Conservation (phyloP, 768 basidiomycete genomes). For the Clavulina sp. region DNA sequence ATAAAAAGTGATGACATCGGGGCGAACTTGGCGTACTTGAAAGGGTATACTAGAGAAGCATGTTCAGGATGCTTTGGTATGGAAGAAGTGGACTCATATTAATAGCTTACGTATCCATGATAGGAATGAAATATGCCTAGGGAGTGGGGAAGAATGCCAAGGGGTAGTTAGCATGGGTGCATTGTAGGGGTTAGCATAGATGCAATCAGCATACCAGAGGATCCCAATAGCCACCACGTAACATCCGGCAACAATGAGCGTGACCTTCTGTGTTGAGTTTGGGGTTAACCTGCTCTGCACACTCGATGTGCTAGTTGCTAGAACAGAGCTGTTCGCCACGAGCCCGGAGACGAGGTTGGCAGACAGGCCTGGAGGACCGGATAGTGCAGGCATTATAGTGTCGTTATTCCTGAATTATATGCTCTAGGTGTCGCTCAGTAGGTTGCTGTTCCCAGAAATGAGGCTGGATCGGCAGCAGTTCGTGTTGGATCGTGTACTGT, state of each 20-base stretch:
- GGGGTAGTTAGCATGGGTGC: neutral
- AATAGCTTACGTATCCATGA: conserved; percentile 56
- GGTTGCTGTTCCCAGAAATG: too few species aligned
- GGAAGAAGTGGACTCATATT: neutral
- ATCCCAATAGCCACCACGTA: conserved; percentile 65
- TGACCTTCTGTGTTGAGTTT: conserved; percentile 24
- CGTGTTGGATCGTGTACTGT: too few species aligned
- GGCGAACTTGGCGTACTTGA: conserved; percentile 46
- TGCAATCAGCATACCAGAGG: conserved; percentile 56
- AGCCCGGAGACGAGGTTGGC: too few species aligned
- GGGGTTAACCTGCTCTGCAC: neutral
- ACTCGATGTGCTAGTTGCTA: too few species aligned
- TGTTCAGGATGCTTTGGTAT: neutral
- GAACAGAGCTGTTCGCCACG: too few species aligned
- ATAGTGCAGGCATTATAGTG: too few species aligned
- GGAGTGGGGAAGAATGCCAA: neutral
- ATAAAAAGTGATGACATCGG: neutral
- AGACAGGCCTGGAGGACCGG: too few species aligned
- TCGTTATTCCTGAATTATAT: too few species aligned
- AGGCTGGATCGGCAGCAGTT: too few species aligned
- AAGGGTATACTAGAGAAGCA: conserved; percentile 53
- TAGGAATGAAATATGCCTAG: conserved; percentile 35
- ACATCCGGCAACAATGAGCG: conserved; percentile 61
- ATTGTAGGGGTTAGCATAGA: neutral
- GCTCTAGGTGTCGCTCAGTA: too few species aligned